Percentiles rank a stretch among this genome's conserved stretches.
Evolutionary conservation across 2,329 filamentous ascomycete genomes (phyloP).

Genomic region (Pseudogymnoascus sp.): DNA sequence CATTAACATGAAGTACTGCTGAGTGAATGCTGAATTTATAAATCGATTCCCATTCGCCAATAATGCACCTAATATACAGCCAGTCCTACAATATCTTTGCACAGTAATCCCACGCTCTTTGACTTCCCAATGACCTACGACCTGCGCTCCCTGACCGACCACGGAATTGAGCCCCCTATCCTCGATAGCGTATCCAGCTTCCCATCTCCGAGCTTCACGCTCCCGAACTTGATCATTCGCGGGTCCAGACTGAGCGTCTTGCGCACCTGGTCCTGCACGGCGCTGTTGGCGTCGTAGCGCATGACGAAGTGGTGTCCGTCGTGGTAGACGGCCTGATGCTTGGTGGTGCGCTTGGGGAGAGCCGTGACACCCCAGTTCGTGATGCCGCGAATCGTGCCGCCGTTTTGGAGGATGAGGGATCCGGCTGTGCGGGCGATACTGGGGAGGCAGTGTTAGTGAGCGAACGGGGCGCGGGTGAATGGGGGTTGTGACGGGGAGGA

Average conservation of each 20-base stretch:
- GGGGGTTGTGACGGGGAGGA: slow-evolving; percentile 22
- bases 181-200: slow-evolving; percentile 41
- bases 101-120: neutral
- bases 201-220: slow-evolving; percentile 74
- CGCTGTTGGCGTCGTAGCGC: slow-evolving; percentile 77
- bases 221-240: slow-evolving; percentile 75
- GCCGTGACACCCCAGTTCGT: slow-evolving; percentile 93
- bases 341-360: slow-evolving; percentile 69
- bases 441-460: slow-evolving; percentile 9
- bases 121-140: neutral
- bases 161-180: slow-evolving; percentile 26
- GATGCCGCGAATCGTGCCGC: slow-evolving; percentile 84
- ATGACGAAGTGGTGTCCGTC: slow-evolving; percentile 95
- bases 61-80: slow-evolving; percentile 8
- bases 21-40: slow-evolving; percentile 3
- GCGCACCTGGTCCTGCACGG: slow-evolving; percentile 66
- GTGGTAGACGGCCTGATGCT: slow-evolving; percentile 75
- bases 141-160: slow-evolving; percentile 19
- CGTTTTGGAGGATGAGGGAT: slow-evolving; percentile 69
- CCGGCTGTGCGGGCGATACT: slow-evolving; percentile 86
- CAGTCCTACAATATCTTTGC: slow-evolving; percentile 7
- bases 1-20: neutral
- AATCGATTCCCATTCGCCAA: slow-evolving; percentile 7
- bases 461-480: neutral
- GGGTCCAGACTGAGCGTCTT: slow-evolving; percentile 77